These are phyloP conservation scores for Mortierella polycephala DNA, from an alignment of 371 early-diverging fungal genomes.

Conservation along the genomic window DNA sequence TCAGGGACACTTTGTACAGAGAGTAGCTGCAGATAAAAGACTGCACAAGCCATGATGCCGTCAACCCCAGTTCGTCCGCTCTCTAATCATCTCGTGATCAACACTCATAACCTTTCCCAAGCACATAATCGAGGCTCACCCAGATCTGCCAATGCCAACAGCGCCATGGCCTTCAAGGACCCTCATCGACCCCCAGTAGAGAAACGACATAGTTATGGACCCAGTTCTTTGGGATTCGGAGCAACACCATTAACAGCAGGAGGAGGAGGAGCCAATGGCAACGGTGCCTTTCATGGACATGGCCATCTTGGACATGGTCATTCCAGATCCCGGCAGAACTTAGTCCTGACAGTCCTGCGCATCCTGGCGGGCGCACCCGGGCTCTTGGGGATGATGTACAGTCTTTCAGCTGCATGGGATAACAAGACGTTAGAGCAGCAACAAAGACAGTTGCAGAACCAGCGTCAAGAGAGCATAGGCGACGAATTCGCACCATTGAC, in stretches of 20 bases:
- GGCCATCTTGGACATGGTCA: conserved; percentile 39
- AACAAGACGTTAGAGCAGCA: conserved; percentile 12
- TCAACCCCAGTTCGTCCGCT: conserved; percentile 48
- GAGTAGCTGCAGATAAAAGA: neutral
- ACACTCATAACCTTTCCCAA: conserved; percentile 51
- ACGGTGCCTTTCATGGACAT: conserved; percentile 23
- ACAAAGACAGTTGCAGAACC: neutral
- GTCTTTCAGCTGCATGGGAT: conserved; percentile 22
- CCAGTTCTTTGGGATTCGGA: conserved; percentile 12
- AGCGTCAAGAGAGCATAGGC: neutral
- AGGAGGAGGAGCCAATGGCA: conserved; percentile 1
- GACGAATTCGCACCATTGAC: conserved; percentile 14
- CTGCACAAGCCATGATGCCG: conserved; percentile 24
- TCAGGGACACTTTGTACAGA: neutral
- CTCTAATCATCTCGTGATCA: conserved; percentile 50
- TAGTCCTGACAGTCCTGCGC: conserved; percentile 30
- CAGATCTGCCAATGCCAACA: conserved; percentile 37
- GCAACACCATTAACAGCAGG: neutral
- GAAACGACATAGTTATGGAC: conserved; percentile 49
- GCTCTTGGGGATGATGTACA: conserved; percentile 39
- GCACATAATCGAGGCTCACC: conserved; percentile 53
- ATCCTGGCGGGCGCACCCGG: conserved; percentile 35
- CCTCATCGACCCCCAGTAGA: conserved; percentile 29
- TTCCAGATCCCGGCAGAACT: conserved; percentile 27
- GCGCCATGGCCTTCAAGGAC: conserved; percentile 35